A percentile compares a stretch with the other conserved stretches of the same genome.
Evolutionary conservation across 345 rosid species (phyloP).

Genomic region (Gossypium longicalyx): DNA sequence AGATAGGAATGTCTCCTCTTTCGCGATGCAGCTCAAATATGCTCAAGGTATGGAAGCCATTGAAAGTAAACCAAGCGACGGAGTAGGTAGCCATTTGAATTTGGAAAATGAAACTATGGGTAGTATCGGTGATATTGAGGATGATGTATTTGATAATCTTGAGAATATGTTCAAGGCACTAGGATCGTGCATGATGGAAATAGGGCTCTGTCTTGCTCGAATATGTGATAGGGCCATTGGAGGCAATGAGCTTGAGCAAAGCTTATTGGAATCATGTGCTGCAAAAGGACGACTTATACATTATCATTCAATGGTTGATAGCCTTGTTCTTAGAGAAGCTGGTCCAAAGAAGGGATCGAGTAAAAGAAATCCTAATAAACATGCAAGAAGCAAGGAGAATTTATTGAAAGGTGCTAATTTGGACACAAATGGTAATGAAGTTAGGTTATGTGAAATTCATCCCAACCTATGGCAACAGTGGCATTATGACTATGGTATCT

Average conservation of each 20-base stretch:
- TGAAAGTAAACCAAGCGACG: constrained; percentile 11
- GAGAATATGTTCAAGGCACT: constrained; percentile 51
- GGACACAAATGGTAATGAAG: constrained; percentile 19
- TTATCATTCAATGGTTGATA: constrained; percentile 69
- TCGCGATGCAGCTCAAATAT: constrained; percentile 64
- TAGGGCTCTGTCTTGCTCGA: constrained; percentile 64
- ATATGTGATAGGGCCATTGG: constrained; percentile 72
- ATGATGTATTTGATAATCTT: constrained; percentile 45
- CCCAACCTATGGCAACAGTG: constrained; percentile 80
- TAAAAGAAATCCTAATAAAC: constrained; percentile 22
- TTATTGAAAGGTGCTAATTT: constrained; percentile 19
- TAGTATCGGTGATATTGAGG: constrained; percentile 19
- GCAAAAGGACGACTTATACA: constrained; percentile 90
- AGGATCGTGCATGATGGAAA: constrained; percentile 72
- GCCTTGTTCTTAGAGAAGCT: constrained; percentile 34
- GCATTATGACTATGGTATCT: constrained; percentile 91
- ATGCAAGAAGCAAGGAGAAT: constrained; percentile 17
- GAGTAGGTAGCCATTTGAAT: constrained; percentile 1
- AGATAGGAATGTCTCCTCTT: constrained; percentile 68
- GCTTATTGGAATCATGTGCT: constrained; percentile 61
- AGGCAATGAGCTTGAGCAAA: constrained; percentile 58
- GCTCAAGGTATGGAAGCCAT: constrained; percentile 29
- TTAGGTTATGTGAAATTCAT: constrained; percentile 20
- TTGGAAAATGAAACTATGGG: constrained; percentile 15
- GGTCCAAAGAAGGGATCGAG: constrained; percentile 27